Base-by-base conservation (phyloP, 441 rosid genomes). In the Adansonia rubrostipa region DNA sequence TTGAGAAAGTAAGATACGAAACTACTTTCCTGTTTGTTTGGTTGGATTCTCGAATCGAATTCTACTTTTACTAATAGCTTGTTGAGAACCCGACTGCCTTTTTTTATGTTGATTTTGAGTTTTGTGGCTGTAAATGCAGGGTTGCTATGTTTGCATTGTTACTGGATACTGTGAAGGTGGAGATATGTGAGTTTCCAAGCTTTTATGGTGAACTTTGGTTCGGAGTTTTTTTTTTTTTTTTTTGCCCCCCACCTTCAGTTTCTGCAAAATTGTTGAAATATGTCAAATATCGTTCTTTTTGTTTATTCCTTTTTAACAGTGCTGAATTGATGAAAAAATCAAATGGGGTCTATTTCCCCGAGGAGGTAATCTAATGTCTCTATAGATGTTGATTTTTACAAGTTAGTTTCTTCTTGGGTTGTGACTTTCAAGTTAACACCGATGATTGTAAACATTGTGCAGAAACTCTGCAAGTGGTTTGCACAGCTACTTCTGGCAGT, bases 121-220 rank as follows among this genome's bases (percentile, higher is more conserved):
- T 33, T 11, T 54, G 17, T 9, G 4, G 24, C 19, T 36, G 54
- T 48, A 80, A 79, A 24, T 87, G 84, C 82, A 93, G 99, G 99
- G 99, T 63, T 95, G 99, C 88, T 95, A 92, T 84, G 98, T 95
- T 80, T 95, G 99, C 85, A 95, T 95, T 82, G 98, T 93, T 78
- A 93, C 98, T 10, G 98, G 99, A 84, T 95, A 95, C 81, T 95
- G 99, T 82, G 99, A 93, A 89, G 98, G 99, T 47, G 99, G 99
- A 85, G 98, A 95, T 86, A 95, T 95, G 99, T 95, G 90, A 89
- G 97, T 92, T 78, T 78, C 62, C 53, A 19, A 36, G 64, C 66
- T n/a, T 73, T 28, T 40, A 73, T 56, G 54, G 3, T 22, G 66
- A 19, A 15, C 20, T 42, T 61, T 66, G 10, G 36, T 70, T 58